These are phyloP conservation scores for Laguncularia racemosa DNA, from an alignment of 345 rosid genomes.

Conservation along the genomic window DNA sequence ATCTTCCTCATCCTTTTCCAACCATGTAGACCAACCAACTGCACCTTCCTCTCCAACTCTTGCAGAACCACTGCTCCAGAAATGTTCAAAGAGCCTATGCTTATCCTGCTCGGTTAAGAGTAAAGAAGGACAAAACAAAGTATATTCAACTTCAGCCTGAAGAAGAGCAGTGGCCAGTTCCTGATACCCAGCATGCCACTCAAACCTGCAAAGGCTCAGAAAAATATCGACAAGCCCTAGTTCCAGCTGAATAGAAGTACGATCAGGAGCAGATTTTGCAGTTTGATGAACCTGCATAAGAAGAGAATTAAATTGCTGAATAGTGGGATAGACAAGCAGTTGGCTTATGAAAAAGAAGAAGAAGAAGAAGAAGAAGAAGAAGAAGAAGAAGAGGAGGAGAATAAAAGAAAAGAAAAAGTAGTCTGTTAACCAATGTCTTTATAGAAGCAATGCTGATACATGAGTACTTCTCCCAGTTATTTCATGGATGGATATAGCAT, in stretches of 20 bases:
- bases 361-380: too few relatives aligned
- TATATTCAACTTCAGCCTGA: conserved; percentile 91
- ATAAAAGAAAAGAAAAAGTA: too few relatives aligned
- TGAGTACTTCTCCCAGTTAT: background rate
- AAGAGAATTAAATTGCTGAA: conserved; percentile 1
- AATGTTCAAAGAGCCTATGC: conserved; percentile 87
- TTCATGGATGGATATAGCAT: background rate
- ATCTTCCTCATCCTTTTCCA: conserved; percentile 90
- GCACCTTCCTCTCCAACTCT: conserved; percentile 98
- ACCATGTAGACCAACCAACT: conserved; percentile 82
- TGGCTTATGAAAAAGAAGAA: too few relatives aligned
- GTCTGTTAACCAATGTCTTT: too few relatives aligned
- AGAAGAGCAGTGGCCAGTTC: conserved; percentile 85
- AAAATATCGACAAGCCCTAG: conserved; percentile 85
- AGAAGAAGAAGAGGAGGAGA: too few relatives aligned
- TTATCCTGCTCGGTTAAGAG: conserved; percentile 60
- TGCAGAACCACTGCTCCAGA: conserved; percentile 78
- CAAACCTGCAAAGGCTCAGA: conserved; percentile 82
- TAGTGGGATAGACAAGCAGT: background rate
- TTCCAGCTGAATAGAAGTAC: conserved; percentile 48
- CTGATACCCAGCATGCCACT: conserved; percentile 91
- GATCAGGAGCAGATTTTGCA: conserved; percentile 33
- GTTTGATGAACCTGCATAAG: conserved; percentile 54
- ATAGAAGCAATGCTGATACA: too few relatives aligned
- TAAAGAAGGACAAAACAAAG: conserved; percentile 79